A percentile compares a stretch with the other conserved stretches of the same genome.
These are phyloP conservation scores for Gossypium herbaceum DNA, from an alignment of 345 rosid genomes.

Conservation along the genomic window DNA sequence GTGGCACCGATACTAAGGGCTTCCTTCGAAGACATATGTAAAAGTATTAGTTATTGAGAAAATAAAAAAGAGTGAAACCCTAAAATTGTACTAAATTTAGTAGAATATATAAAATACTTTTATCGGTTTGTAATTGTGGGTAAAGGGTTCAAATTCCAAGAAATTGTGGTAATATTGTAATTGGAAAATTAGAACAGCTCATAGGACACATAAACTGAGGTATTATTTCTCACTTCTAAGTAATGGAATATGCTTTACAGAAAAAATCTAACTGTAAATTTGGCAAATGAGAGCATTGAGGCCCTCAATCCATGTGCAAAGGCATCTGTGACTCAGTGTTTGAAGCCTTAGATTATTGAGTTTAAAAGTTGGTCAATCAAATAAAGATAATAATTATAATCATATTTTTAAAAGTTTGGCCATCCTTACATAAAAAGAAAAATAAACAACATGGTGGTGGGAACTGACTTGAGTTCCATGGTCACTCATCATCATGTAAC, in stretches of 20 bases:
- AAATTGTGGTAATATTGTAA: too few species aligned
- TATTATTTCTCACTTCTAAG: background rate
- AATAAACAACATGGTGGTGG: background rate
- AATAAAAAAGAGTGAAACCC: too few species aligned
- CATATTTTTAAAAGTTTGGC: conserved; percentile 18
- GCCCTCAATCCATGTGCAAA: conserved; percentile 27
- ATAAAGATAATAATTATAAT: conserved; percentile 11
- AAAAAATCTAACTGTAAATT: conserved; percentile 10
- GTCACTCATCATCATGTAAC: conserved; percentile 15
- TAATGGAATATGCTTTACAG: conserved; percentile 20
- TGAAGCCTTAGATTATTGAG: conserved; percentile 10
- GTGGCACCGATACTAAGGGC: too few species aligned
- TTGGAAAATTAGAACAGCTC: background rate
- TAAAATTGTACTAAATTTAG: too few species aligned
- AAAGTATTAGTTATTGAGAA: too few species aligned
- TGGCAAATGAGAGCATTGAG: background rate
- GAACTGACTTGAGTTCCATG: conserved; percentile 15
- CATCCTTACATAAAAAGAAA: background rate
- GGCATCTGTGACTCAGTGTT: conserved; percentile 2
- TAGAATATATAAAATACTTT: too few species aligned
- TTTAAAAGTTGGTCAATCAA: conserved; percentile 24
- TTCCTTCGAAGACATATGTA: too few species aligned
- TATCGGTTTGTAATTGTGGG: too few species aligned
- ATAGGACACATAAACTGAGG: background rate
- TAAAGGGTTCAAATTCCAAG: background rate